Percentiles rank a stretch among this genome's conserved stretches.
Evolutionary conservation across 2,329 filamentous ascomycete species (phyloP).

Genomic region (Fusarium sp.): DNA sequence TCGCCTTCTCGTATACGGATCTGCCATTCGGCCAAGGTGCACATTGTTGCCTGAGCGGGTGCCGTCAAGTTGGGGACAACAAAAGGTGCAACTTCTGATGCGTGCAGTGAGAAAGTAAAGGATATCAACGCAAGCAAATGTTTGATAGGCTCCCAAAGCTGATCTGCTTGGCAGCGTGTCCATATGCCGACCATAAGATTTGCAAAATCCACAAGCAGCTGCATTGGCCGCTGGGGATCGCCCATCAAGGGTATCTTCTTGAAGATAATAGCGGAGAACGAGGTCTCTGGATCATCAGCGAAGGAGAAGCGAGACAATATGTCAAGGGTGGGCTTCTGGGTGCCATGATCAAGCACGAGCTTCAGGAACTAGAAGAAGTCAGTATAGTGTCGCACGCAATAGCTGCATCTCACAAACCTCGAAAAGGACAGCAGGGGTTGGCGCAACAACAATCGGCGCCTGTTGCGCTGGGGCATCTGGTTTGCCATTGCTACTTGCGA

Average conservation of each 20-base stretch:
- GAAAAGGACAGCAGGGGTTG: slow-evolving; percentile 56
- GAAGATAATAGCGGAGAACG: slow-evolving; percentile 76
- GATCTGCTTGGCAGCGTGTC: slow-evolving; percentile 75
- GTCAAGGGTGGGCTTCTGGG: slow-evolving; percentile 75
- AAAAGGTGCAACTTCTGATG: slow-evolving; percentile 68
- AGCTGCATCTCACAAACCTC: slow-evolving; percentile 56
- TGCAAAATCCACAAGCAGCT: slow-evolving; percentile 74
- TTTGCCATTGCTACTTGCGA: slow-evolving; percentile 54
- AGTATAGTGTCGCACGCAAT: slow-evolving; percentile 35
- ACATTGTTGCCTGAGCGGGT: slow-evolving; percentile 70
- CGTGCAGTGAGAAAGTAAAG: slow-evolving; percentile 74
- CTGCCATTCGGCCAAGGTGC: slow-evolving; percentile 69
- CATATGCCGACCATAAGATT: slow-evolving; percentile 75
- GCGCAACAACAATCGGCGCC: slow-evolving; percentile 41
- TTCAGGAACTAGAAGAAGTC: slow-evolving; percentile 66
- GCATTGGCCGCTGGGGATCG: slow-evolving; percentile 62
- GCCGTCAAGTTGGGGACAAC: slow-evolving; percentile 70
- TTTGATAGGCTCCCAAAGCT: slow-evolving; percentile 72
- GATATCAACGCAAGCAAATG: slow-evolving; percentile 74
- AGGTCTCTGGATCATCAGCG: slow-evolving; percentile 72
- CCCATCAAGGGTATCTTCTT: slow-evolving; percentile 73
- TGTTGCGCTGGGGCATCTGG: slow-evolving; percentile 32
- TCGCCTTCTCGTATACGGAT: slow-evolving; percentile 65
- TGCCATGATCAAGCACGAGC: slow-evolving; percentile 73
- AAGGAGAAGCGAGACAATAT: slow-evolving; percentile 74